Evolutionary conservation across 2,329 filamentous ascomycete genomes (phyloP).

Genomic region (Cladosporium sphaerospermum): DNA sequence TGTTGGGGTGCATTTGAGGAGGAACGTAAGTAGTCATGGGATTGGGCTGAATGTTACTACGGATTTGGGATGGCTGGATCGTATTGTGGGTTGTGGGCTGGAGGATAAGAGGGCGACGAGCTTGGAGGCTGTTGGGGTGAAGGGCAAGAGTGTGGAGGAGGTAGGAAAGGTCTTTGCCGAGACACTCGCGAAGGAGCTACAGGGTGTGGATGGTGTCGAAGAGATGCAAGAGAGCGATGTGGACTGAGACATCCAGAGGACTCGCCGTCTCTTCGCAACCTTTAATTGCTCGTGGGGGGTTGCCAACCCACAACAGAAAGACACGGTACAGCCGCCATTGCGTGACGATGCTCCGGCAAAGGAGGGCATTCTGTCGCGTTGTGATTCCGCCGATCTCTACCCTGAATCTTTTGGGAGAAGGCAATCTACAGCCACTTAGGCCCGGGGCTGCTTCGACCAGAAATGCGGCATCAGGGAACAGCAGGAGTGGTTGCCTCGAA

Average conservation of each 20-base stretch:
- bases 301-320: no score
- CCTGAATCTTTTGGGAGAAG: no score
- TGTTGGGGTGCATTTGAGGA: conserved; percentile 81
- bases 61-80: conserved; percentile 56
- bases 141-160: conserved; percentile 30
- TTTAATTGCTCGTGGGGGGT: no score
- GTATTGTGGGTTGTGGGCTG: conserved; percentile 87
- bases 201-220: conserved; percentile 22
- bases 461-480: no score
- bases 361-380: no score
- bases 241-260: neutral
- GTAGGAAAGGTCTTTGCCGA: conserved; percentile 38
- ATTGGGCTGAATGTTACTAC: conserved; percentile 72
- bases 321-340: no score
- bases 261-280: no score
- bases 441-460: no score
- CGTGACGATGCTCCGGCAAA: no score
- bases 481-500: no score
- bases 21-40: conserved; percentile 79
- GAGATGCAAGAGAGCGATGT: conserved; percentile 16
- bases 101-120: conserved; percentile 74
- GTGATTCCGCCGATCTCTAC: no score
- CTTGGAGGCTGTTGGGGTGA: conserved; percentile 51
- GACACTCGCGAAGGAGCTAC: conserved; percentile 29
- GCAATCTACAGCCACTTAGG: no score